Evolutionary conservation across 2,329 filamentous ascomycete species (phyloP).

Genomic region (Ciborinia camelliae): DNA sequence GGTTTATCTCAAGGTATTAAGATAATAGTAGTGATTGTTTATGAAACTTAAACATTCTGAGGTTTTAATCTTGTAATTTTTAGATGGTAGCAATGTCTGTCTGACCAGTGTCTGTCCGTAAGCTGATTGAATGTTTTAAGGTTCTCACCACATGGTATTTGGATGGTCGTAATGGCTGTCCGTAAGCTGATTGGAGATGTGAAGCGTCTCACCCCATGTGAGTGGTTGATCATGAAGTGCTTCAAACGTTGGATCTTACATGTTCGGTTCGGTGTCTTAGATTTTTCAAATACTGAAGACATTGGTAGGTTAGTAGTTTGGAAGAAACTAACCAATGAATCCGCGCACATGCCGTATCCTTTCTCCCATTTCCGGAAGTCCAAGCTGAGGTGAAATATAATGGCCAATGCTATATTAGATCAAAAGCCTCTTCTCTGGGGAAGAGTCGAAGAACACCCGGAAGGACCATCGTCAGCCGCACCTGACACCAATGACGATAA

Average conservation of each 20-base stretch:
- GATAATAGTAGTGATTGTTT: too few species aligned
- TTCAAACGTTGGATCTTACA: background rate
- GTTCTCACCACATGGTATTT: background rate
- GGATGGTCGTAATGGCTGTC: background rate
- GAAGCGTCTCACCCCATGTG: background rate
- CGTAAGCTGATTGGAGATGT: background rate
- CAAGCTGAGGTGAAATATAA: background rate
- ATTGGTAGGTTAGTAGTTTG: too few species aligned
- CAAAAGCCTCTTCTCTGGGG: background rate
- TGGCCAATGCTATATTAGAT: background rate
- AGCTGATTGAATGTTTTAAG: background rate
- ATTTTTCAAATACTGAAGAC: too few species aligned
- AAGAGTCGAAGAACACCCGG: background rate
- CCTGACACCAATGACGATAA: background rate
- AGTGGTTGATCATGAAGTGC: background rate
- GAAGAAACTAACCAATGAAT: background rate
- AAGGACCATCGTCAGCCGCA: constrained; percentile 2
- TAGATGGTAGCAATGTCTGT: too few species aligned
- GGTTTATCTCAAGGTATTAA: too few species aligned
- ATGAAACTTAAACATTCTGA: too few species aligned
- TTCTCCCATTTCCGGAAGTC: background rate
- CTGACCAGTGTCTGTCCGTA: background rate
- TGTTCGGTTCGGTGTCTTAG: too few species aligned
- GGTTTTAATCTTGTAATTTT: background rate
- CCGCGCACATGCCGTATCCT: background rate